Percentiles rank a stretch among this genome's conserved stretches.
These are phyloP conservation scores for Gomphus bonarii DNA, from an alignment of 1,284 basidiomycete species.

Conservation along the genomic window DNA sequence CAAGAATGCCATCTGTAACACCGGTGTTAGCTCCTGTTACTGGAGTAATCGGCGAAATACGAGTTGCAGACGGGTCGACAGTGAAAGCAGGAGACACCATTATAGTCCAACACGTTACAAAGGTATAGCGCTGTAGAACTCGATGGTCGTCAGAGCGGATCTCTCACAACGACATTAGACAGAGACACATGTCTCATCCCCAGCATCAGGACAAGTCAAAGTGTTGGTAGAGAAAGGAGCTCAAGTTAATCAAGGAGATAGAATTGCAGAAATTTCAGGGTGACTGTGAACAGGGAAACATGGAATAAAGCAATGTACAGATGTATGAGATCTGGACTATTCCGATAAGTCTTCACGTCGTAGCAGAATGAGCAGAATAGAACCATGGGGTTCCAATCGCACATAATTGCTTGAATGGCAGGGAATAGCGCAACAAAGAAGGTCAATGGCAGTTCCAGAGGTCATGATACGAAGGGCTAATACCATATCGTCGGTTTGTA, in stretches of 20 bases:
- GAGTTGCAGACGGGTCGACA: slow-evolving; percentile 15
- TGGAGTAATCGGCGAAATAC: slow-evolving; percentile 10
- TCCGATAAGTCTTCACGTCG: neutral
- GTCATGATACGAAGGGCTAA: too few relatives aligned
- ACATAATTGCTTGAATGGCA: neutral
- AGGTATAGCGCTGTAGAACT: slow-evolving; percentile 20
- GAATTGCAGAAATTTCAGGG: slow-evolving; percentile 13
- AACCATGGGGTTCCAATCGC: neutral
- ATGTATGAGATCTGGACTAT: neutral
- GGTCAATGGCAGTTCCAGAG: too few relatives aligned
- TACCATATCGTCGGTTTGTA: neutral
- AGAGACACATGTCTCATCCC: slow-evolving; percentile 14
- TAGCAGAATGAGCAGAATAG: too few relatives aligned
- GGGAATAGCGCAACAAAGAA: neutral
- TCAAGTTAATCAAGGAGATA: slow-evolving; percentile 12
- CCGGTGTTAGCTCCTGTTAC: slow-evolving; percentile 13
- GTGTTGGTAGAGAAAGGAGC: slow-evolving; percentile 13
- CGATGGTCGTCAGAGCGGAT: neutral
- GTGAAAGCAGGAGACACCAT: slow-evolving; percentile 45
- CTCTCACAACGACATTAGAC: slow-evolving; percentile 9
- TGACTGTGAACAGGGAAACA: neutral
- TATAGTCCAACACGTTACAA: slow-evolving; percentile 26
- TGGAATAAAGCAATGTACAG: neutral
- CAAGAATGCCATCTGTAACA: neutral
- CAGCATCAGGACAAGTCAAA: slow-evolving; percentile 12